phyloP scores from a whole-genome alignment of 768 basidiomycete species.

The Rhodotorula toruloides region DNA sequence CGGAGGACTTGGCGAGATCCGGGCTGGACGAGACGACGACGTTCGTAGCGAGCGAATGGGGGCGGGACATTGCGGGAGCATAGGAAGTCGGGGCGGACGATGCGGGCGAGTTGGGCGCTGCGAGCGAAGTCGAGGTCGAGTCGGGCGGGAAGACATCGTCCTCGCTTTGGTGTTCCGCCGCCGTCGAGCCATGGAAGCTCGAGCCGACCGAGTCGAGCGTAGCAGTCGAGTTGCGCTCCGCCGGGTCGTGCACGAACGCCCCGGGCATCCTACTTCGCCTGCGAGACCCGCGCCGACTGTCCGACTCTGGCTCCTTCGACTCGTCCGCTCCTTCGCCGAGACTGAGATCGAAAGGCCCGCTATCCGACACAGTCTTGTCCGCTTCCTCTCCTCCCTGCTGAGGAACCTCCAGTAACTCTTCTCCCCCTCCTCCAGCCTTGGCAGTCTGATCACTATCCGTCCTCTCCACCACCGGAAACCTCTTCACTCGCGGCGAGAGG shows the following conservation, averaged over 20 bases:
- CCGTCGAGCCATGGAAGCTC: conserved; percentile 22
- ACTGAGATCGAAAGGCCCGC: conserved; percentile 22
- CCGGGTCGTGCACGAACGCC: too few relatives aligned
- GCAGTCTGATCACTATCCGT: neutral
- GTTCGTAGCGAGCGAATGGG: neutral
- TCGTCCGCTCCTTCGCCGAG: neutral
- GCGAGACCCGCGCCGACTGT: neutral
- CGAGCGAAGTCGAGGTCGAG: too few relatives aligned
- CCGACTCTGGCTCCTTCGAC: neutral
- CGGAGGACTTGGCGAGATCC: neutral
- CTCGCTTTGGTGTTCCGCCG: neutral
- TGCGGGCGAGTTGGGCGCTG: neutral
- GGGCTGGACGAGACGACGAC: too few relatives aligned
- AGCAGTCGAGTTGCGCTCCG: neutral
- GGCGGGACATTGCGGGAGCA: neutral
- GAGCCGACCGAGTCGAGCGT: conserved; percentile 20
- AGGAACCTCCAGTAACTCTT: neutral
- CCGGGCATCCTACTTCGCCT: neutral
- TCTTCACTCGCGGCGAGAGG: too few relatives aligned
- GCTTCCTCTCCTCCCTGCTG: neutral
- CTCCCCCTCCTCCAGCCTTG: neutral
- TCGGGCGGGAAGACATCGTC: conserved; percentile 1
- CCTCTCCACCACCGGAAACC: too few relatives aligned
- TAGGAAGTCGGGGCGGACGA: neutral
- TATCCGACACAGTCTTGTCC: neutral